Base-by-base conservation (phyloP, 805 yeast genomes). In the Wickerhamomyces rabaulensis region DNA sequence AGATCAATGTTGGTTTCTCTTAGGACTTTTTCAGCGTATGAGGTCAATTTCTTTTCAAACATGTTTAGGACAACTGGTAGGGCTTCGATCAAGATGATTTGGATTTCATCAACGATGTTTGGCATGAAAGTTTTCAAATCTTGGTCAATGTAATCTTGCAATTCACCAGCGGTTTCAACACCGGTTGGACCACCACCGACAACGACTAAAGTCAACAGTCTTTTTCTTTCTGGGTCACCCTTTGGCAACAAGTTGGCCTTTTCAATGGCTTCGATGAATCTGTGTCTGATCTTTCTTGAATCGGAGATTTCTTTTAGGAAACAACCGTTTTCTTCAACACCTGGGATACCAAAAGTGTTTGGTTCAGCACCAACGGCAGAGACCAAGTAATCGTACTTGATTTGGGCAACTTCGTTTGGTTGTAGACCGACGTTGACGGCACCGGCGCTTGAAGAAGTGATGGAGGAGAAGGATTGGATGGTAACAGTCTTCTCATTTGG, bases 171-270 rank as follows among this genome's bases (percentile, higher is more conserved):
- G 55, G 90, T 85, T 71, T 90, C 97, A 49, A 90, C 97, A 74
- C 97, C 97, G 39, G 97, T 90, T 63, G 97, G 97, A 55, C 97
- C 97, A 70, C 97, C 97, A 60, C 97, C 97, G 58, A 92, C 94
- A 49, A 91, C 96, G 45, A 91, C 92, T 51, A 88, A 77, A 49
- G 87, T 85, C 67, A 91, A 75, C 56, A 91, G 76, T 67, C 96
- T 82, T 71, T 83, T 83, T 68, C 97, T 80, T 67, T 87, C 95
- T 41, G 82, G 83, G 56, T 80, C 87, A 51, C 76, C 79, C 65
- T 82, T 80, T 54, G 92, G 92, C 60, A 90, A 78, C 55, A 86
- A 72, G 65, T 85, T 83, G 40, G 97, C 96, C 57, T 87, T 89
- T 73, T 91, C 97, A 57, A 91, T 79, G 55, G 89, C 80, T 64